A percentile compares a stretch with the other conserved stretches of the same genome.
Evolutionary conservation across 257 asterid genomes (phyloP).

Genomic region (Penstemon barbatus): DNA sequence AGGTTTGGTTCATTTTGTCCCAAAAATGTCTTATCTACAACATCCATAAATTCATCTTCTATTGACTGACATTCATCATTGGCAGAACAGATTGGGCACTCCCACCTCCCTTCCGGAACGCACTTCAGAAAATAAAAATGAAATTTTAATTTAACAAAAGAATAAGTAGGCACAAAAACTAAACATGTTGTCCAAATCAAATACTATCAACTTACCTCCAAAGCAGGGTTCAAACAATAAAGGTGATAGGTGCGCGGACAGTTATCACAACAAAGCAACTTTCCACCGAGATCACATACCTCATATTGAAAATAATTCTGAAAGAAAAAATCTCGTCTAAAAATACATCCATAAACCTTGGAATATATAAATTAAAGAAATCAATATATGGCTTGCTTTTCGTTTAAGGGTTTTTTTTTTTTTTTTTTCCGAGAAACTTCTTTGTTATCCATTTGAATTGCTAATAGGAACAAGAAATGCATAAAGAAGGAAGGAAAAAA

Average conservation of each 20-base stretch:
- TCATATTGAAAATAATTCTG: slow-evolving; percentile 31
- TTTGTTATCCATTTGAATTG: too few species aligned
- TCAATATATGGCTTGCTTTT: not conserved
- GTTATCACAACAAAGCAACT: slow-evolving; percentile 61
- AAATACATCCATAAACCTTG: not conserved
- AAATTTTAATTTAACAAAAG: slow-evolving; percentile 1
- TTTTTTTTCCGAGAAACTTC: too few species aligned
- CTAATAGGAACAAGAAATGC: not conserved
- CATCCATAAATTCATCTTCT: slow-evolving; percentile 39
- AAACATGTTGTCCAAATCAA: not conserved
- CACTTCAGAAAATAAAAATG: slow-evolving; percentile 18
- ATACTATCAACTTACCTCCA: slow-evolving; percentile 43
- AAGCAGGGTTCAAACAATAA: slow-evolving; percentile 68
- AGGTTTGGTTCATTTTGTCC: not conserved
- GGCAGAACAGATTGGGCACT: slow-evolving; percentile 7
- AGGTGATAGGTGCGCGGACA: slow-evolving; percentile 65
- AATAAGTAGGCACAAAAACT: not conserved
- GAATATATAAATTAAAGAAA: slow-evolving; percentile 1
- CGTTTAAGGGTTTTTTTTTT: not conserved
- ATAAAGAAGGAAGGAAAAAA: slow-evolving; percentile 9
- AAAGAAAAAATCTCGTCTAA: not conserved
- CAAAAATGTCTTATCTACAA: slow-evolving; percentile 29
- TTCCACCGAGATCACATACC: slow-evolving; percentile 64
- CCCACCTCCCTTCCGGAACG: slow-evolving; percentile 29
- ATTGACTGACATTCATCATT: slow-evolving; percentile 8